Evolutionary conservation across 83 land plant genomes (phyloP).

Genomic region (Larix sibirica): DNA sequence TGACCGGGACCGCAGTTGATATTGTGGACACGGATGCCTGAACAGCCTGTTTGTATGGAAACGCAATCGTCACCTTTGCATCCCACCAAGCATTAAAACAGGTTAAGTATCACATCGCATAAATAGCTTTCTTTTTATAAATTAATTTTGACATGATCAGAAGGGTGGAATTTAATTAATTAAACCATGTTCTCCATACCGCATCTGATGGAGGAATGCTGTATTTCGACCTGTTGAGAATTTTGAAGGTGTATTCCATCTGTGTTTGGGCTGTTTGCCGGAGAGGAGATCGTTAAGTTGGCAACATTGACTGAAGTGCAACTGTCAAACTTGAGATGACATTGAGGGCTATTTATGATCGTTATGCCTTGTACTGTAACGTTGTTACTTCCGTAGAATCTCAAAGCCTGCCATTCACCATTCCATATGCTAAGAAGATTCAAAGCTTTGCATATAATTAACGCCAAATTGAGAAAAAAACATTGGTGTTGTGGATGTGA

Average conservation of each 20-base stretch:
- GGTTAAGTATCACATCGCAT: background rate
- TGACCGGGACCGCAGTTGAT: conserved; percentile 87
- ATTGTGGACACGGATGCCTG: conserved; percentile 38
- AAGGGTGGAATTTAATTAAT: background rate
- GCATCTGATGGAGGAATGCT: conserved; percentile 41
- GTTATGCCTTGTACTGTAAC: conserved; percentile 72
- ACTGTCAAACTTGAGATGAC: conserved; percentile 87
- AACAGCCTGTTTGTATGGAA: conserved; percentile 83
- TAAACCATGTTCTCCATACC: conserved; percentile 28
- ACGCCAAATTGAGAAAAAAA: background rate
- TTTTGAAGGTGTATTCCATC: conserved; percentile 88
- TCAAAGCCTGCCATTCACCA: conserved; percentile 54
- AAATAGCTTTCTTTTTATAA: too few species aligned
- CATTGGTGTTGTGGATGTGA: background rate
- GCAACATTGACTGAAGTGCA: conserved; percentile 61
- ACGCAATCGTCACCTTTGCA: conserved; percentile 84
- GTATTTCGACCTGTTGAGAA: conserved; percentile 61
- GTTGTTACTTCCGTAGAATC: conserved; percentile 85
- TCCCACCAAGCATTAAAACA: background rate
- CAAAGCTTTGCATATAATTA: background rate
- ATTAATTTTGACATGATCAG: background rate
- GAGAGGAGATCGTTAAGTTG: conserved; percentile 62
- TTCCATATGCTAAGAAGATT: background rate
- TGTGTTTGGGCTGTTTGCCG: conserved; percentile 84
- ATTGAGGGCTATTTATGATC: conserved; percentile 80